These are phyloP conservation scores for Metschnikowia lunata DNA, from an alignment of 805 yeast genomes.

Conservation along the genomic window DNA sequence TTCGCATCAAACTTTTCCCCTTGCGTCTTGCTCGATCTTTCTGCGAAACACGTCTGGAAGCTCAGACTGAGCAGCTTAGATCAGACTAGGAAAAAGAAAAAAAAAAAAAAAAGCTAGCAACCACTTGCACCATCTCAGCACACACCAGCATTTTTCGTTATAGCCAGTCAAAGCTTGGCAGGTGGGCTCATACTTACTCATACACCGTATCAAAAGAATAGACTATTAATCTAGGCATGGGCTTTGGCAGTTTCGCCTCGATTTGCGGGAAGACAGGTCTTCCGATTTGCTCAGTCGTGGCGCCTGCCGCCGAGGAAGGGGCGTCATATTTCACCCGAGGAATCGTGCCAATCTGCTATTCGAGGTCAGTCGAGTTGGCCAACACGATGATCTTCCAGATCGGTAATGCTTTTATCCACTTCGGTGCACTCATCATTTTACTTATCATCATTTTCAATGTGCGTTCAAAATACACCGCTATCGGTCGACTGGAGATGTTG, in stretches of 20 bases:
- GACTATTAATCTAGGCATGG: slow-evolving; percentile 34
- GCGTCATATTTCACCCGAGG: slow-evolving; percentile 46
- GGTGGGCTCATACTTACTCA: too few relatives aligned
- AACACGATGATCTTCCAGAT: slow-evolving; percentile 87
- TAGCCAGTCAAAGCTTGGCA: too few relatives aligned
- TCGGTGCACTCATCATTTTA: slow-evolving; percentile 63
- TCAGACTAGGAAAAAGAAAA: too few relatives aligned
- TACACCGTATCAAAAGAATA: too few relatives aligned
- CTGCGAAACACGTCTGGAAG: too few relatives aligned
- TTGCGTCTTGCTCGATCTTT: too few relatives aligned
- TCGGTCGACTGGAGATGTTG: slow-evolving; percentile 85
- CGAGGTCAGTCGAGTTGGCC: slow-evolving; percentile 81
- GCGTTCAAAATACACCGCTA: slow-evolving; percentile 86
- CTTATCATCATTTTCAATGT: slow-evolving; percentile 73
- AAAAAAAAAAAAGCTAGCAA: too few relatives aligned
- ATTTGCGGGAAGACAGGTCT: slow-evolving; percentile 68
- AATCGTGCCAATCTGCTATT: slow-evolving; percentile 72
- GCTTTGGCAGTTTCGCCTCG: slow-evolving; percentile 59
- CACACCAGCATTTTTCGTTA: too few relatives aligned
- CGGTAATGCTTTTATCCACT: slow-evolving; percentile 82
- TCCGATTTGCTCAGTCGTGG: slow-evolving; percentile 76
- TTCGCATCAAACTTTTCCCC: too few relatives aligned
- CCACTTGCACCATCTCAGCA: too few relatives aligned
- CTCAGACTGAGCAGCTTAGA: too few relatives aligned
- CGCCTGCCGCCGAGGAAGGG: slow-evolving; percentile 36